Evolutionary conservation across 2,329 filamentous ascomycete genomes (phyloP).

Genomic region (Mariannaea sp.): DNA sequence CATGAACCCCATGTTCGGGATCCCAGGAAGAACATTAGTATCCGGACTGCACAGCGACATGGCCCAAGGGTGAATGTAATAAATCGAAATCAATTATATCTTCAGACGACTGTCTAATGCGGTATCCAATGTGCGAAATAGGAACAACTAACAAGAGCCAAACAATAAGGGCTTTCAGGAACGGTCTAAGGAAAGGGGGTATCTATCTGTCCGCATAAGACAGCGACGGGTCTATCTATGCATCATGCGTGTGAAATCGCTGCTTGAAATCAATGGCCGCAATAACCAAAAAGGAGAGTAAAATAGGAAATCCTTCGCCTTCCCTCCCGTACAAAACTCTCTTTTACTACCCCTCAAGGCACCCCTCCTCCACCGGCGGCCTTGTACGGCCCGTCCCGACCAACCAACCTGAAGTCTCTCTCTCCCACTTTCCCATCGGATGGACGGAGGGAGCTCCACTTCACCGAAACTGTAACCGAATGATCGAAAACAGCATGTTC

Average conservation of each 20-base stretch:
- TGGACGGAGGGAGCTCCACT: conserved; percentile 21
- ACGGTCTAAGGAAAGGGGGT: conserved; percentile 34
- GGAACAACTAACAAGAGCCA: not conserved
- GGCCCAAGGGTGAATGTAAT: no score
- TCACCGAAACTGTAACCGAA: conserved; percentile 62
- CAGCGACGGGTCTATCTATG: conserved; percentile 24
- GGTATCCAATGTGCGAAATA: conserved; percentile 18
- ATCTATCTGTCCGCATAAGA: conserved; percentile 24
- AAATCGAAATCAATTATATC: conserved; percentile 8
- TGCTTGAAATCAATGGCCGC: conserved; percentile 13
- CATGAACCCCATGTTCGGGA: no score
- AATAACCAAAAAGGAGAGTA: conserved; percentile 17
- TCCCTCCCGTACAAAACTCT: conserved; percentile 12
- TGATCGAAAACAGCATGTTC: conserved; percentile 74
- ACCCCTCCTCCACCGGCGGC: conserved; percentile 19
- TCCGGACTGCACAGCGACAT: no score
- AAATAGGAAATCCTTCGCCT: no score
- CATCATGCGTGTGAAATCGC: conserved; percentile 19
- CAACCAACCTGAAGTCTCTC: conserved; percentile 13
- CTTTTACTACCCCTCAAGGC: conserved; percentile 10
- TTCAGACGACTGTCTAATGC: conserved; percentile 10
- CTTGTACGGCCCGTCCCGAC: conserved; percentile 35
- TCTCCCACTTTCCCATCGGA: conserved; percentile 1
- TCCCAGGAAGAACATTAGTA: no score
- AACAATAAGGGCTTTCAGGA: conserved; percentile 20